phyloP scores from a whole-genome alignment of 192 early-diverging fungal species.

The Podila minutissima region DNA sequence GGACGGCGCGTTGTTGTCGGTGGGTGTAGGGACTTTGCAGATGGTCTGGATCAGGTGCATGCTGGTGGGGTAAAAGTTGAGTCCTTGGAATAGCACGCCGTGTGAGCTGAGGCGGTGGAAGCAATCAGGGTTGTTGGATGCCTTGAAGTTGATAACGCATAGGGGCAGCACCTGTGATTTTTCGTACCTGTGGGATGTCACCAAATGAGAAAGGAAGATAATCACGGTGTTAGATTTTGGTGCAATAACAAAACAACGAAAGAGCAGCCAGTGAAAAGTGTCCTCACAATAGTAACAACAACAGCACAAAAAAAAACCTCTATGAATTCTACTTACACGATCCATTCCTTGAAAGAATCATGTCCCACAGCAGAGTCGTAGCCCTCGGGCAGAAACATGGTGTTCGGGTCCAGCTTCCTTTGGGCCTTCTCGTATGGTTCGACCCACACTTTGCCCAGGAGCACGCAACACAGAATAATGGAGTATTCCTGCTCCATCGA shows the following conservation, averaged over 20 bases:
- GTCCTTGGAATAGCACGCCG: constrained; percentile 6
- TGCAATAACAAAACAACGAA: not conserved
- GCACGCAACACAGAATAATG: constrained; percentile 33
- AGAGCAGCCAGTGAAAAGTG: not conserved
- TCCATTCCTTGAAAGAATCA: constrained; percentile 41
- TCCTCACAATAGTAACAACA: not conserved
- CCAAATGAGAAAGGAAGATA: not conserved
- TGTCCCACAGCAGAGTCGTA: constrained; percentile 32
- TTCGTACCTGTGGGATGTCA: constrained; percentile 13
- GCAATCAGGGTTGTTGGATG: constrained; percentile 20
- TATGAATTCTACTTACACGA: constrained; percentile 24
- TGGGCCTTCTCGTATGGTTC: constrained; percentile 22
- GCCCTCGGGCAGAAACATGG: constrained; percentile 28
- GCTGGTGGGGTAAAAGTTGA: not conserved
- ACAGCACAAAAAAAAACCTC: constrained; percentile 1
- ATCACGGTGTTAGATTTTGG: not conserved
- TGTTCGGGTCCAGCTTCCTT: not conserved
- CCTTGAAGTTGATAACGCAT: constrained; percentile 45
- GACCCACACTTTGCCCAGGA: constrained; percentile 24
- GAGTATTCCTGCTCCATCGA: constrained; percentile 29
- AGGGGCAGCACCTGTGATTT: constrained; percentile 41
- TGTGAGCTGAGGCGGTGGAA: constrained; percentile 13
- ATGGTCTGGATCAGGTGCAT: constrained; percentile 12
- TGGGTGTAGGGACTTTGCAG: constrained; percentile 10
- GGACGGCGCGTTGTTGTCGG: not conserved